Conservation (phyloP, 2,329 filamentous ascomycete genomes). For the Neofusicoccum ribis region DNA sequence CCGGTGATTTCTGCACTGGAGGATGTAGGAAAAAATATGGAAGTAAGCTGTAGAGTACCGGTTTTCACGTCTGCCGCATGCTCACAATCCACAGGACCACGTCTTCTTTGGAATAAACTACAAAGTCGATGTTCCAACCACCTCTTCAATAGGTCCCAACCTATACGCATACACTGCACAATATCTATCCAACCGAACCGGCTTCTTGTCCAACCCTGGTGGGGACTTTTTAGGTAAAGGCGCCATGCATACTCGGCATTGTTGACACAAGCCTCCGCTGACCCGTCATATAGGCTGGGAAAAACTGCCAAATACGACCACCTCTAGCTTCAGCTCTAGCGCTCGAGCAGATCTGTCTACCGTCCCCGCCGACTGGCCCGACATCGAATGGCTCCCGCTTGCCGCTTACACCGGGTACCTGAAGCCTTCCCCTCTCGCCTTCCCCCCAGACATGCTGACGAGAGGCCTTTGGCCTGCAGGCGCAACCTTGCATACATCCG, state of each 20-base stretch:
- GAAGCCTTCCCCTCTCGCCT: not conserved
- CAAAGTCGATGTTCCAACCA: conserved; percentile 19
- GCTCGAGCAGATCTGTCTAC: not conserved
- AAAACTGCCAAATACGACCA: not conserved
- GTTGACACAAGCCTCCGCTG: no score
- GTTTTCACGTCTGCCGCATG: conserved; percentile 23
- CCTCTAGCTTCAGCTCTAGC: not conserved
- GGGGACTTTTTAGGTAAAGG: not conserved
- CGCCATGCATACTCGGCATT: no score
- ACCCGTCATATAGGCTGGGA: not conserved
- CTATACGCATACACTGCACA: not conserved
- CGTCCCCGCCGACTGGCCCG: conserved; percentile 24
- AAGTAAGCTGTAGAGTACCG: no score
- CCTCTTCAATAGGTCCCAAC: not conserved
- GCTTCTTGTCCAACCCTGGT: not conserved
- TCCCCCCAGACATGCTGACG: conserved; percentile 19
- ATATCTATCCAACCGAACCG: not conserved
- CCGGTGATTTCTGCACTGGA: conserved; percentile 20
- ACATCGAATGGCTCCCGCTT: conserved; percentile 29
- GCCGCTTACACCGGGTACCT: conserved; percentile 25
- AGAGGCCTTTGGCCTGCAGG: not conserved
- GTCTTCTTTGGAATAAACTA: conserved; percentile 26
- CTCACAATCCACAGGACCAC: conserved; percentile 27
- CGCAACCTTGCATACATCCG: no score
- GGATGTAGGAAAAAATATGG: no score